Conservation (phyloP, 495 filamentous ascomycete genomes). For the Jackrogersella multiformis region DNA sequence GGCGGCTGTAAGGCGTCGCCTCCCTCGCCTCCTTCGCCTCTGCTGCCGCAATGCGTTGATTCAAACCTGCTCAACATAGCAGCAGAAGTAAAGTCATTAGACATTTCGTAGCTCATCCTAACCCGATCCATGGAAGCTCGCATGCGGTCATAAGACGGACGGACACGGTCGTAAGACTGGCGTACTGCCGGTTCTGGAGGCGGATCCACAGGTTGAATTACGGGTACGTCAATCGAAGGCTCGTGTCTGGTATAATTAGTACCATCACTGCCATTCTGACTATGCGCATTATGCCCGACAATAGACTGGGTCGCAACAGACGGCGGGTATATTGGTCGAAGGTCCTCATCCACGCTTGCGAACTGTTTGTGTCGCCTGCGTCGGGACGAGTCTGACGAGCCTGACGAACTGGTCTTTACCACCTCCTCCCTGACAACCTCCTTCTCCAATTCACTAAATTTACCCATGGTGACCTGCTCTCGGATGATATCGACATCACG, state of each 20-base stretch:
- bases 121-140: conserved; percentile 77
- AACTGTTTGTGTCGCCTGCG: conserved; percentile 66
- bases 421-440: conserved; percentile 14
- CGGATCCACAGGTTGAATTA: conserved; percentile 46
- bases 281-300: conserved; percentile 72
- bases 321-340: conserved; percentile 89
- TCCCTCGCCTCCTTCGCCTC: no score
- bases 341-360: conserved; percentile 77
- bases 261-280: conserved; percentile 91
- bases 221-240: conserved; percentile 54
- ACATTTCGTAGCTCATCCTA: conserved; percentile 81
- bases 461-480: conserved; percentile 84
- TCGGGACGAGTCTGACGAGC: conserved; percentile 60
- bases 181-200: conserved; percentile 50
- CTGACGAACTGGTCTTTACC: conserved; percentile 51
- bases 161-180: conserved; percentile 69
- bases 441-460: conserved; percentile 74
- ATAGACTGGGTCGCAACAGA: conserved; percentile 82
- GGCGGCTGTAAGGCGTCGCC: conserved; percentile 16
- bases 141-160: conserved; percentile 73
- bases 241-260: conserved; percentile 86
- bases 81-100: conserved; percentile 89
- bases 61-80: conserved; percentile 85
- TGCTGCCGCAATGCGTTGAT: conserved; percentile 66
- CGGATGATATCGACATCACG: conserved; percentile 95